These are phyloP conservation scores for Chaetomium sp. DNA, from an alignment of 2,329 filamentous ascomycete genomes.

Conservation along the genomic window DNA sequence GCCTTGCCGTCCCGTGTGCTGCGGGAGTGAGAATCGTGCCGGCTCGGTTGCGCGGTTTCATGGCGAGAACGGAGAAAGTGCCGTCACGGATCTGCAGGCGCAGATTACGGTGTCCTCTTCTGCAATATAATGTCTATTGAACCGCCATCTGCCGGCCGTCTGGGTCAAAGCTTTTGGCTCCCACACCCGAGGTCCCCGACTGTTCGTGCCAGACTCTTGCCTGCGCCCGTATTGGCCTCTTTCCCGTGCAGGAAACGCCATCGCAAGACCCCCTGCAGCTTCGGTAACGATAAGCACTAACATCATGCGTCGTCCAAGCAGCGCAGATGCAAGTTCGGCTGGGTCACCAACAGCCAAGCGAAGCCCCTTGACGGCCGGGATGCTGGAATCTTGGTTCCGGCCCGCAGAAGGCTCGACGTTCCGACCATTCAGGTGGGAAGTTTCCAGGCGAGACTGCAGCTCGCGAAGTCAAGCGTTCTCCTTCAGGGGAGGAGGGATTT, in stretches of 20 bases:
- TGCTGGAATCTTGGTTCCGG: neutral
- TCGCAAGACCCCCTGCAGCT: constrained; percentile 7
- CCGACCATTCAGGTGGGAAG: neutral
- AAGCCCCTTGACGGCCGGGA: neutral
- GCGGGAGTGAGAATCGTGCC: neutral
- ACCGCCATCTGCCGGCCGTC: constrained; percentile 18
- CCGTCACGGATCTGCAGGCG: constrained; percentile 9
- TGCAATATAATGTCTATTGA: constrained; percentile 11
- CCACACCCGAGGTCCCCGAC: neutral
- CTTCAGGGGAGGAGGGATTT: neutral
- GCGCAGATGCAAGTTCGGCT: neutral
- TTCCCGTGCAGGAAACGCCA: neutral
- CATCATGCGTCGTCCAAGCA: neutral
- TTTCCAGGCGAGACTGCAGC: constrained; percentile 1
- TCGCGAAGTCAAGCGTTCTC: neutral
- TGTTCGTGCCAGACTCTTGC: neutral
- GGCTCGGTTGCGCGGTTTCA: neutral
- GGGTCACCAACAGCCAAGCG: neutral
- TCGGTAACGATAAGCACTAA: constrained; percentile 12
- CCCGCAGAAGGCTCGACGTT: neutral
- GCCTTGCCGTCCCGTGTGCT: neutral
- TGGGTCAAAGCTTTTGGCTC: constrained; percentile 3
- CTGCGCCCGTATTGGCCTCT: too few species aligned
- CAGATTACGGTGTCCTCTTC: neutral
- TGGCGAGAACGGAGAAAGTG: constrained; percentile 4